Base-by-base conservation (phyloP, 345 rosid genomes). In the Eutrema heterophyllum region DNA sequence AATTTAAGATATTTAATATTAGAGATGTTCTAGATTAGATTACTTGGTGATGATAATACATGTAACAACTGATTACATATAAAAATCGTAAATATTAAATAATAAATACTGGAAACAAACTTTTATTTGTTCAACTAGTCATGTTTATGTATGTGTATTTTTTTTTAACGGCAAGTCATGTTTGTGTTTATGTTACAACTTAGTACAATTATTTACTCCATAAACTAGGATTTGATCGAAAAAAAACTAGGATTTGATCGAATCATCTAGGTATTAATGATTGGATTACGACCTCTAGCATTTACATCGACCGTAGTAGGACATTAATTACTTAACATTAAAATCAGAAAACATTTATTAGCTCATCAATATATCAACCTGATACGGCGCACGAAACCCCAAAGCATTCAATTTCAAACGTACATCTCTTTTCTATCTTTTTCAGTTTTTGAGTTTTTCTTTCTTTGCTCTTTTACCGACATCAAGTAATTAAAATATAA, bases 341-440 rank as follows among this genome's bases (percentile, higher is more conserved):
- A 64, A 46, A 46, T 4, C 14, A n/a, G 18, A 46, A 64, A 64
- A n/a, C 10, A 32, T 10, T 46, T 10, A 6, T 13, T 65, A 35
- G 35, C 35, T 36, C 35, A 65, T 26, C 10, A 52, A 68, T 30
- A 54, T 29, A 68, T 16, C 51, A 29, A 54, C 41, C 30, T 58
- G 15, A 54, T 29, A 9, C 63, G 43, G 4, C 16, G 32, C 72
- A 53, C 63, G 52, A 9, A 53, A 41, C 6, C 43, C 61, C 63
- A 63, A 32, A 52, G 7, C 71, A 64, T 64, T 55, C 55, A 54
- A 36, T 73, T 65, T 73, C 41, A 65, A 33, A 35, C 57, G 49
- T 55, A 45, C 13, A 64, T 64, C 68, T 64, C 71, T 65, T 55
- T 65, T 56, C 58, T 36, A 73, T 72, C 46, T 24, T 64, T 33